phyloP scores from a whole-genome alignment of 2,329 filamentous ascomycete genomes.

The Paecilomyces dactylethromorphus region DNA sequence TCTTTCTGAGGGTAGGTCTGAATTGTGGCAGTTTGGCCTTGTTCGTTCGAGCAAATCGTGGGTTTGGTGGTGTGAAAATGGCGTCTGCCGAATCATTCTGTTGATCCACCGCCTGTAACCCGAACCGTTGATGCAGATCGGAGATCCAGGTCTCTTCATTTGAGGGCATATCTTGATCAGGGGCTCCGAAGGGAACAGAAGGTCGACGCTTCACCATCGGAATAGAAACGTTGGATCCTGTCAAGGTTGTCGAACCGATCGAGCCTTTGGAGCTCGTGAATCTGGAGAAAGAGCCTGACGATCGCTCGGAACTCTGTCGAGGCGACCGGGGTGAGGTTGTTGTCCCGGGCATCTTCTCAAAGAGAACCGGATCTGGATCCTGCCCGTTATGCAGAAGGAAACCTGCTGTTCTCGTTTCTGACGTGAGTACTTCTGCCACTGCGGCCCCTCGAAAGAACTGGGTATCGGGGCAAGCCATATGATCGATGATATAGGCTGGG shows the following conservation, averaged over 20 bases:
- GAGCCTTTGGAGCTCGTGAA: not conserved
- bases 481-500: not conserved
- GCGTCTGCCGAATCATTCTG: not conserved
- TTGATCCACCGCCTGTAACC: not conserved
- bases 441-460: not conserved
- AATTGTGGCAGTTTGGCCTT: slow-evolving; percentile 34
- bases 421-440: not conserved
- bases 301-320: not conserved
- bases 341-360: not conserved
- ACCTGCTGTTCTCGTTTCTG: not conserved
- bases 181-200: not conserved
- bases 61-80: not conserved
- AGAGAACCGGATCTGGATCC: not conserved
- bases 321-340: not conserved
- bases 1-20: slow-evolving; percentile 49
- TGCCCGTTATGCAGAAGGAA: not conserved
- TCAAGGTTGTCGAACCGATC: not conserved
- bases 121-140: not conserved
- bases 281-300: not conserved
- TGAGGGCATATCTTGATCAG: not conserved
- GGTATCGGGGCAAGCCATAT: not conserved
- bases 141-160: not conserved
- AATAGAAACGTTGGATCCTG: not conserved
- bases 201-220: not conserved
- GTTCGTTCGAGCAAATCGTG: slow-evolving; percentile 8